These are phyloP conservation scores for Daedaleopsis nitida DNA, from an alignment of 768 basidiomycete genomes.

Conservation along the genomic window DNA sequence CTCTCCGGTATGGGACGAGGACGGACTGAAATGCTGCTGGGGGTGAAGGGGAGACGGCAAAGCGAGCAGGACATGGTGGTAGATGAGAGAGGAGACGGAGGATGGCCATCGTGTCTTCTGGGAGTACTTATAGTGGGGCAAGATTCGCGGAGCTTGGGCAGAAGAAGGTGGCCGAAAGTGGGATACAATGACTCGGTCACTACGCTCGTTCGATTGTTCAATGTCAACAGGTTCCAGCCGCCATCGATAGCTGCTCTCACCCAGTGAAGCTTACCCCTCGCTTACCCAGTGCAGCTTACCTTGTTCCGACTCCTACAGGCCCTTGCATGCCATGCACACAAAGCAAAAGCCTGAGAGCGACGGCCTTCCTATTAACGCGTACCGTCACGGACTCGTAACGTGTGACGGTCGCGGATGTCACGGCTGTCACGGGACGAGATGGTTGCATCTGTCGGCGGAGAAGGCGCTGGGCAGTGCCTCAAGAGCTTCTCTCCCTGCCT, in stretches of 20 bases:
- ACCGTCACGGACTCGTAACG: not conserved
- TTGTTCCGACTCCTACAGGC: too few relatives aligned
- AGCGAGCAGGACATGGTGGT: conserved; percentile 29
- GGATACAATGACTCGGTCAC: too few relatives aligned
- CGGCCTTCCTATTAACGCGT: not conserved
- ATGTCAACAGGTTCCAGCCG: too few relatives aligned
- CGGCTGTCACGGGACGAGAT: not conserved
- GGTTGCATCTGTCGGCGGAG: not conserved
- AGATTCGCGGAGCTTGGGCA: too few relatives aligned
- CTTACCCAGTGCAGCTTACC: too few relatives aligned
- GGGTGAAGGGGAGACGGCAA: conserved; percentile 31
- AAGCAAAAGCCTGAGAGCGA: too few relatives aligned
- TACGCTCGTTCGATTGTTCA: too few relatives aligned
- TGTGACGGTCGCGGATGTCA: not conserved
- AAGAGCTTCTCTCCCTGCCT: not conserved
- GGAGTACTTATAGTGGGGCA: not conserved
- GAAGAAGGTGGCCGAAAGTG: too few relatives aligned
- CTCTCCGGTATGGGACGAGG: conserved; percentile 21
- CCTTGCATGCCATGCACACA: not conserved
- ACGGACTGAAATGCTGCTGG: conserved; percentile 8
- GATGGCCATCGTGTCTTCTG: not conserved
- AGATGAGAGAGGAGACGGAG: not conserved
- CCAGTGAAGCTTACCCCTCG: too few relatives aligned
- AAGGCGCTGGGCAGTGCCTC: not conserved
- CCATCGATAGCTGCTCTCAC: too few relatives aligned